A percentile compares a stretch with the other conserved stretches of the same genome.
Evolutionary conservation across 345 rosid genomes (phyloP).

Genomic region (Ceriops decandra): DNA sequence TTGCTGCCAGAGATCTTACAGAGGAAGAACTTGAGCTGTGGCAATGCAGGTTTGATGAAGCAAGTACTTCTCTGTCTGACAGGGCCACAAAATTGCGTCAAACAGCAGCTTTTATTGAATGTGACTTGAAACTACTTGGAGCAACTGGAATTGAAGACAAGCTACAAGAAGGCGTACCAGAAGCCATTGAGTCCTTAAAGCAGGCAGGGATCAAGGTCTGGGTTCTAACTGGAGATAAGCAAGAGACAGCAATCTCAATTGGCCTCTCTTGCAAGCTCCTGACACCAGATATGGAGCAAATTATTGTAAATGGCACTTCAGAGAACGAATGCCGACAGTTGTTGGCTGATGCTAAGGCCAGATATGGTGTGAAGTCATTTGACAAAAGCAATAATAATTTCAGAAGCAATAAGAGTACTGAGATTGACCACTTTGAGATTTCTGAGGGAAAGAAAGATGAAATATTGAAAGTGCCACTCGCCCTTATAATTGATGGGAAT

Average conservation of each 20-base stretch:
- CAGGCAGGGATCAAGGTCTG: constrained; percentile 80
- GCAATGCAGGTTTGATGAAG: constrained; percentile 61
- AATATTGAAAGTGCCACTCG: constrained; percentile 32
- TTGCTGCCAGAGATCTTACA: constrained; percentile 67
- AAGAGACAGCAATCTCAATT: constrained; percentile 77
- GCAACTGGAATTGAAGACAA: constrained; percentile 74
- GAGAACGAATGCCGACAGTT: constrained; percentile 61
- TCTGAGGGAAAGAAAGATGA: constrained; percentile 35
- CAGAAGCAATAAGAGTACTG: constrained; percentile 21
- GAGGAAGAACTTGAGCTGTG: constrained; percentile 61
- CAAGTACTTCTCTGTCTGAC: constrained; percentile 67
- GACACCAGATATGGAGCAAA: constrained; percentile 56
- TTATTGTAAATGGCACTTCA: constrained; percentile 66
- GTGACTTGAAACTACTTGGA: constrained; percentile 57
- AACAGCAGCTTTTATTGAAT: constrained; percentile 59
- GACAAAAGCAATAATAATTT: constrained; percentile 16
- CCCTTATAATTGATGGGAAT: constrained; percentile 73
- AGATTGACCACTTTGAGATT: constrained; percentile 31
- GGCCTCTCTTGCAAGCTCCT: constrained; percentile 73
- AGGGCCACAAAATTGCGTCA: constrained; percentile 61
- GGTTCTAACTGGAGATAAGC: constrained; percentile 85
- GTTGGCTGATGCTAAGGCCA: constrained; percentile 54
- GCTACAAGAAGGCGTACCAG: constrained; percentile 75
- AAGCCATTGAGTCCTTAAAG: constrained; percentile 69
- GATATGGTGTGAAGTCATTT: constrained; percentile 44